Evolutionary conservation across 2,329 filamentous ascomycete genomes (phyloP).

Genomic region (Calonectria hawksworthii): DNA sequence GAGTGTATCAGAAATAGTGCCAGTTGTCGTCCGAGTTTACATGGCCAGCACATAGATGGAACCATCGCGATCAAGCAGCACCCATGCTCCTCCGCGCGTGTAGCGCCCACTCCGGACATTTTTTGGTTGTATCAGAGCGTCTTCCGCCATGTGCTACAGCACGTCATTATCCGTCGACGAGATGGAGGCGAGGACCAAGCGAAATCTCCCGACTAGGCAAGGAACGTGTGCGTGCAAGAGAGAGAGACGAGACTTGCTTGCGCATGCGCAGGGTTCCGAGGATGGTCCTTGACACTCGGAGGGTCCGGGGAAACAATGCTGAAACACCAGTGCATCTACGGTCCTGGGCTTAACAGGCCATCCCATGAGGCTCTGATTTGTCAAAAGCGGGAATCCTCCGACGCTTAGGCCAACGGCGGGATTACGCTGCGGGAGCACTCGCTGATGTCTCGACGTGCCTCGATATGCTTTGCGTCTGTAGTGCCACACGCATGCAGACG

Average conservation of each 20-base stretch:
- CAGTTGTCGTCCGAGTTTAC: constrained; percentile 1
- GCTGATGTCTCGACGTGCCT: neutral
- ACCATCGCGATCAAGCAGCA: neutral
- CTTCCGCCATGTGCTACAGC: constrained; percentile 2
- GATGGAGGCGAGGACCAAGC: constrained; percentile 11
- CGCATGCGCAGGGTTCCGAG: constrained; percentile 20
- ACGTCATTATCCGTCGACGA: neutral
- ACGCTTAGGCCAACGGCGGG: constrained; percentile 7
- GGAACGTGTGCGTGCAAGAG: neutral
- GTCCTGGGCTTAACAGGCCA: constrained; percentile 32
- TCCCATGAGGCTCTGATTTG: constrained; percentile 27
- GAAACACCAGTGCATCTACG: constrained; percentile 34
- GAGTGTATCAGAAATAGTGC: constrained; percentile 20
- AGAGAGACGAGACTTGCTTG: constrained; percentile 14
- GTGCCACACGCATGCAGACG: neutral
- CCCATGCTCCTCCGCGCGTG: neutral
- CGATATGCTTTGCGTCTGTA: constrained; percentile 2
- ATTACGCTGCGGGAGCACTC: neutral
- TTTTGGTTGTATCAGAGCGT: neutral
- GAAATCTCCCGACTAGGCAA: neutral
- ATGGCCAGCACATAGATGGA: constrained; percentile 1
- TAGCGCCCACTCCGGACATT: neutral
- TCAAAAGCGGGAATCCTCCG: constrained; percentile 11
- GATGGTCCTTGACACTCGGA: constrained; percentile 32
- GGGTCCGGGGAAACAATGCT: constrained; percentile 33